A percentile compares a stretch with the other conserved stretches of the same genome.
Conservation (phyloP, 148 eudicot species). For the Agrostemma githago region DNA sequence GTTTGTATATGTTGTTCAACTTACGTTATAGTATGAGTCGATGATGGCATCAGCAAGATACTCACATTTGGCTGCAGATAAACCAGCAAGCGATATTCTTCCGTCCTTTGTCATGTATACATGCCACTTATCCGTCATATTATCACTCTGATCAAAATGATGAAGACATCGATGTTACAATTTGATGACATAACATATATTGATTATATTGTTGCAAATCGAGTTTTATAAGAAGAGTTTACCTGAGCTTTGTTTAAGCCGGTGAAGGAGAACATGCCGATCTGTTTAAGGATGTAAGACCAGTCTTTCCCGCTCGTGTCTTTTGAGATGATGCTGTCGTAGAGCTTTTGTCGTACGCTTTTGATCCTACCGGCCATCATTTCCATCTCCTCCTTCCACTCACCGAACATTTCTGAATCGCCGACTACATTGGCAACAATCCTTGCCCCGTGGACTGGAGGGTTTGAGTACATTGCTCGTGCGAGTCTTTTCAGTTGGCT, state of each 20-base stretch:
- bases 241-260: conserved; percentile 95
- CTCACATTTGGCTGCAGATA: conserved; percentile 85
- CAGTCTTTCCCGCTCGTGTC: conserved; percentile 90
- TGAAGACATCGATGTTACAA: background rate
- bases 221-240: conserved; percentile 23
- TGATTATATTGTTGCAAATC: background rate
- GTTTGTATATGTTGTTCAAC: conserved; percentile 30
- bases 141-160: conserved; percentile 61
- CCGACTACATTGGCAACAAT: conserved; percentile 87
- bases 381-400: conserved; percentile 94
- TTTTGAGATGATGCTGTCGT: conserved; percentile 55
- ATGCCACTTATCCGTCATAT: conserved; percentile 93
- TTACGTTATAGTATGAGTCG: conserved; percentile 81
- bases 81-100: conserved; percentile 88
- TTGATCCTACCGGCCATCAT: conserved; percentile 88
- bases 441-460: conserved; percentile 92
- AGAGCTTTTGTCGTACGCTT: conserved; percentile 65
- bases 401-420: conserved; percentile 52
- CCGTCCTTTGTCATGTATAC: conserved; percentile 98
- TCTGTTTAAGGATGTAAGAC: conserved; percentile 86
- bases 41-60: conserved; percentile 96
- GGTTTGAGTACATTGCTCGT: conserved; percentile 97
- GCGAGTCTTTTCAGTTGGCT: conserved; percentile 93
- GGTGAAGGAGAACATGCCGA: conserved; percentile 92
- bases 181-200: background rate